Conservation (phyloP, 108 stramenopile genomes). For the Chaetoceros tenuissimus region DNA sequence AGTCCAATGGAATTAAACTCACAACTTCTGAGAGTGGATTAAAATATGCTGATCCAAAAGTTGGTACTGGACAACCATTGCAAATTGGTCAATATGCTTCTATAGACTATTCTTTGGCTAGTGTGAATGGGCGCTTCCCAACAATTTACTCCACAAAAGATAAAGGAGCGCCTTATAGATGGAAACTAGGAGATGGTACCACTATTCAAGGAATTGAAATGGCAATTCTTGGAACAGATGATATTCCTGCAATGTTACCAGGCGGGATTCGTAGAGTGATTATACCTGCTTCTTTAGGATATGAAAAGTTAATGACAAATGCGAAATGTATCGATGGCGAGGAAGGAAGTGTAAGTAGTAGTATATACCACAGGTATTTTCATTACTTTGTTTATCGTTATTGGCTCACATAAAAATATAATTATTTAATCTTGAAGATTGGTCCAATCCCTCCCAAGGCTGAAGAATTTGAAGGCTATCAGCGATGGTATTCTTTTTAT, state of each 20-base stretch:
- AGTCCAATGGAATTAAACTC: too few relatives aligned
- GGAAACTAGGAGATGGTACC: conserved; percentile 9
- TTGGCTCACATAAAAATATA: too few relatives aligned
- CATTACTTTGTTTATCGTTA: too few relatives aligned
- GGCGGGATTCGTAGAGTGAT: conserved; percentile 10
- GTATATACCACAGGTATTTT: too few relatives aligned
- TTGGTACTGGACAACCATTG: conserved; percentile 5
- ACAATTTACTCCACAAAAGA: conserved; percentile 14
- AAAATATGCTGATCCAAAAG: conserved; percentile 10
- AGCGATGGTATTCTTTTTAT: conserved; percentile 12
- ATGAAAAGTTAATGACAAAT: conserved; percentile 3
- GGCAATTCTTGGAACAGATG: conserved; percentile 7
- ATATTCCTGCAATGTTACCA: conserved; percentile 10
- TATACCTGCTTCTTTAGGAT: conserved; percentile 8
- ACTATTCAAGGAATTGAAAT: conserved; percentile 10
- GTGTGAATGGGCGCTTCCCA: conserved; percentile 6
- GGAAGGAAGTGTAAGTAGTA: conserved; percentile 1
- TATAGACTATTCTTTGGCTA: conserved; percentile 12
- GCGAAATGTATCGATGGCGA: neutral
- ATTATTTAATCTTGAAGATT: too few relatives aligned
- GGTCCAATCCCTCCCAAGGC: conserved; percentile 8
- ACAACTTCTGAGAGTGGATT: too few relatives aligned
- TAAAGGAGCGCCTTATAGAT: conserved; percentile 11
- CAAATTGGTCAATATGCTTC: neutral
- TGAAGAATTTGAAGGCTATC: conserved; percentile 3